A percentile compares a stretch with the other conserved stretches of the same genome.
phyloP scores from a whole-genome alignment of 176 grass and related monocot genomes.

The Paspalum vaginatum region DNA sequence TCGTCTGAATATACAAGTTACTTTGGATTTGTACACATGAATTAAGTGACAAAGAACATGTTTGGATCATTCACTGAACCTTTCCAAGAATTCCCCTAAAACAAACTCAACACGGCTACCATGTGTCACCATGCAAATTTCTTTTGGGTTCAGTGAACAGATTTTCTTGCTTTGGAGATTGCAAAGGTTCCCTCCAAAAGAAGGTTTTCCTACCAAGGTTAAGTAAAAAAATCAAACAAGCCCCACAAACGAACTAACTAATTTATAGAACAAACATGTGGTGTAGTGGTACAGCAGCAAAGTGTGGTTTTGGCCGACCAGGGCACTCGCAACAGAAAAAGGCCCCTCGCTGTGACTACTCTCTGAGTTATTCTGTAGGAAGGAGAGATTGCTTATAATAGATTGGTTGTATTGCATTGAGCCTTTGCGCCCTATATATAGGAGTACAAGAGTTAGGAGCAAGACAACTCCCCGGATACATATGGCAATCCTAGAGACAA shows the following conservation, averaged over 20 bases:
- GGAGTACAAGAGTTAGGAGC: too few species aligned
- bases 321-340: too few species aligned
- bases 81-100: not conserved
- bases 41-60: not conserved
- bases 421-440: too few species aligned
- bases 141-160: not conserved
- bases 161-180: not conserved
- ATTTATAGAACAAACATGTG: too few species aligned
- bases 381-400: too few species aligned
- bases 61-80: not conserved
- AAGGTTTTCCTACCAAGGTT: conserved; percentile 11
- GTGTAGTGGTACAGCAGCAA: too few species aligned
- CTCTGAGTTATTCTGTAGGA: too few species aligned
- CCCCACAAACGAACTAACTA: not conserved
- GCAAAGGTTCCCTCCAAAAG: not conserved
- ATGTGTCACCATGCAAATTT: not conserved
- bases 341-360: too few species aligned
- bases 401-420: too few species aligned
- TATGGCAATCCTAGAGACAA: too few species aligned
- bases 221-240: not conserved
- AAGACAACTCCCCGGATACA: too few species aligned
- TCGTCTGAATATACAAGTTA: not conserved
- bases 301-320: too few species aligned
- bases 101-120: not conserved
- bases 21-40: not conserved